A percentile compares a stretch with the other conserved stretches of the same genome.
phyloP scores from a whole-genome alignment of 2,329 filamentous ascomycete genomes.

The Ophiostoma sp. region DNA sequence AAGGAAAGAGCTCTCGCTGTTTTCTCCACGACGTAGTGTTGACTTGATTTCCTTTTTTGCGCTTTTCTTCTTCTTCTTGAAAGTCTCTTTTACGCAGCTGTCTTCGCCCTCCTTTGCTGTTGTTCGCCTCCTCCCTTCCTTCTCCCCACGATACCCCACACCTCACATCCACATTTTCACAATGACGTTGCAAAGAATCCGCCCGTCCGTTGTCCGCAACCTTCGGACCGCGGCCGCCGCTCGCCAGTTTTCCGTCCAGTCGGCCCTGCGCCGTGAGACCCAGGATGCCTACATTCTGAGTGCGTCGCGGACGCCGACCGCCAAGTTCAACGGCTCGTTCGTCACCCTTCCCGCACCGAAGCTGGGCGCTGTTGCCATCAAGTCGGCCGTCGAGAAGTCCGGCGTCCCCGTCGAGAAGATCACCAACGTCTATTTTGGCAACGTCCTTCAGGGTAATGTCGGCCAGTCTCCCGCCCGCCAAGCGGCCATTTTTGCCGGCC shows the following conservation, averaged over 20 bases:
- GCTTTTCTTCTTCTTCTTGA: neutral
- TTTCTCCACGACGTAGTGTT: neutral
- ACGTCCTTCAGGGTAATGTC: conserved; percentile 79
- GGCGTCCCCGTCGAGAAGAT: conserved; percentile 78
- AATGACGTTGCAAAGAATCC: conserved; percentile 27
- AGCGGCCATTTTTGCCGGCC: conserved; percentile 82
- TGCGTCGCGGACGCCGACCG: conserved; percentile 84
- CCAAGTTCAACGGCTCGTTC: conserved; percentile 96
- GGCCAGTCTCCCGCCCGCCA: conserved; percentile 93
- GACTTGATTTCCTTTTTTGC: neutral
- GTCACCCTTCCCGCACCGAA: conserved; percentile 79
- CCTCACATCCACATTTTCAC: neutral
- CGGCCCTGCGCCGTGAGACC: conserved; percentile 53
- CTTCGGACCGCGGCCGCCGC: conserved; percentile 39
- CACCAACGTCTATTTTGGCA: conserved; percentile 95
- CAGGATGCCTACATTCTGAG: conserved; percentile 93
- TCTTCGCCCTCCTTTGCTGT: neutral
- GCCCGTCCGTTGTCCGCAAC: conserved; percentile 22
- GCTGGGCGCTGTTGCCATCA: conserved; percentile 88
- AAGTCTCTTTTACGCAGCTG: neutral
- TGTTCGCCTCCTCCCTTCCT: neutral
- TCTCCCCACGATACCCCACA: conserved; percentile 15
- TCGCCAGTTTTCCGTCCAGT: conserved; percentile 49
- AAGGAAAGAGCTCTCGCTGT: neutral
- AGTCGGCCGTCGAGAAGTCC: conserved; percentile 83